Base-by-base conservation (phyloP, 1,284 basidiomycete species). In the Lignosus rhinocerotis region DNA sequence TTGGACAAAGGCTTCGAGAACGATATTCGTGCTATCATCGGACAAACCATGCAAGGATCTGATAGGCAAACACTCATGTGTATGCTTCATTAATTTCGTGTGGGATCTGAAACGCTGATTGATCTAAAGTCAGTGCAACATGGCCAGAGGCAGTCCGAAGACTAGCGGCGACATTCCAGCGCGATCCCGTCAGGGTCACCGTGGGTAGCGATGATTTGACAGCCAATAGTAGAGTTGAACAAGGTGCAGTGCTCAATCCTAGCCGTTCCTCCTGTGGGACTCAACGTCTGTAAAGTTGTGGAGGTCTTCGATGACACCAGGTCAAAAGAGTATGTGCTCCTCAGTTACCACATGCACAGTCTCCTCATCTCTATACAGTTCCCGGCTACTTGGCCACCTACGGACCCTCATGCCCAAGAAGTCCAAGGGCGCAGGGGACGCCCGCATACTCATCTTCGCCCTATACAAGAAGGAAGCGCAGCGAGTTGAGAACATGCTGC, bases 1-100 rank as follows among this genome's bases (percentile, higher is more conserved):
- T 80, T 99, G 49, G 97, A 99, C 74, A 95, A 92, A 69, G 97
- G 97, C 0, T 99, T 99, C 74, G 97, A 99, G 77, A 97, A 98
- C 68, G 97, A 99, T 73, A 98, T 99, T 64, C 83, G 94, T 50
- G 84, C 84, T 57, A 99, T 99, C 69, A 96, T 99, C 62, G 88
- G 85, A 8, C 81, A 85, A 67, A 88, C 90, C 32, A 89, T 89
- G 65, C 84, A 84, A 64, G 78, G 80, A 11, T 73, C 75, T 12
- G 80, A 85, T 55, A 81, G 93, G 38, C 93, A 96, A 75, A 96
- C 93, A 5, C 85, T 95, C 79, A 96, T 96, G 94, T 96, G 92
- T 93, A 71, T 68, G 89, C 81, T 9, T 30, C 11, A 41, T 21
- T 53, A 33, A 2, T 25, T 38, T 39, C 19, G 7, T n/a, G 21